Evolutionary conservation across 805 yeast genomes (phyloP), one percentile per base, ranked within the genome.

Genomic region (Kodamaea fukazawae): DNA sequence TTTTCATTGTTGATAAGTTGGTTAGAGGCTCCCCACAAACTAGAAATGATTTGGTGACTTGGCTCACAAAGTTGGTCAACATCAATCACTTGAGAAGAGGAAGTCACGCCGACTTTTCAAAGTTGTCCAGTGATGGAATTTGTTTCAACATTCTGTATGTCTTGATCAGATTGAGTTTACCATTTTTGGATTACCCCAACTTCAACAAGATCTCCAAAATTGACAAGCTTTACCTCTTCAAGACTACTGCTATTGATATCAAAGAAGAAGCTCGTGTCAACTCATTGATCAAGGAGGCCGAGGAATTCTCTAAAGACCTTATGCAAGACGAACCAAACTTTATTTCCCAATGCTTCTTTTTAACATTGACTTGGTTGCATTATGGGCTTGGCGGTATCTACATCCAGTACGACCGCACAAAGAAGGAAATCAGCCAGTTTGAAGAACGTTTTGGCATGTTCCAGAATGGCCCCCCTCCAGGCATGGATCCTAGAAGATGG

Each of bases 21-120:
- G 76, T 93, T 10, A 73, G 98, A 46, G 86, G 88, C 0, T 79
- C 88, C 4, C 64, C 75, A 0, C 64, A 67, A 9, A 75, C 96
- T 0, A 75, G 98, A 45, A 66, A 67, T 27, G 80, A 67, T 29
- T 54, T 90, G 36, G 63, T 93, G 49, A 63, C 71, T 34, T 89
- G 82, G 71, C 79, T 90, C 60, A 83, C 86, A 1, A 73, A 73
- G 18, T 71, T 88, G 29, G 75, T 87, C n/a, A 86, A 91, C 52
- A 72, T 76, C 36, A 89, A 90, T 57, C 97, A 89, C 60, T 73
- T 87, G 49, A 79, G 98, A 63, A 76, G 87, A 51, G 96, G 96
- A 38, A 80, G 83, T 47, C 95, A 86, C 57, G 83, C 90, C 2
- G 81, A 83, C 50, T 75, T 78, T 9, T 67, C 70, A 11, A 75